phyloP scores from a whole-genome alignment of 352 stramenopile species.

The Phytopythium ostracodes region DNA sequence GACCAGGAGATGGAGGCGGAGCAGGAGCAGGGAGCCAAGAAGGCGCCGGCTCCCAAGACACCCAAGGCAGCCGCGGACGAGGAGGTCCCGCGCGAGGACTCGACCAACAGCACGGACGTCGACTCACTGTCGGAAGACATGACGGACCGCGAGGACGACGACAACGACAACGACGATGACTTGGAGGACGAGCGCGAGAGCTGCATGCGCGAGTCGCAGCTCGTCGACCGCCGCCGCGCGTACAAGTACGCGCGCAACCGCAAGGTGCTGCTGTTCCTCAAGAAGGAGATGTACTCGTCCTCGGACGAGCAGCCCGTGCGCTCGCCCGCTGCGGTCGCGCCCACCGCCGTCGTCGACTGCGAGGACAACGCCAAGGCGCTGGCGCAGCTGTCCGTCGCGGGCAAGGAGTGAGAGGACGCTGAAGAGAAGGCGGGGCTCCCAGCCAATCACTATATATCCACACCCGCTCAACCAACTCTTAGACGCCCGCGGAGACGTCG shows the following conservation, averaged over 20 bases:
- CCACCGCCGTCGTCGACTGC: conserved; percentile 25
- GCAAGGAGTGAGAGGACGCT: conserved; percentile 15
- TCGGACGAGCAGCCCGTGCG: conserved; percentile 7
- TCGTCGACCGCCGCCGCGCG: conserved; percentile 42
- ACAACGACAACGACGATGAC: conserved; percentile 1
- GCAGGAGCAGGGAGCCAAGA: conserved; percentile 13
- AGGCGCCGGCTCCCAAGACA: not conserved
- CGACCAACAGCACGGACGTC: conserved; percentile 29
- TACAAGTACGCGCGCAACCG: conserved; percentile 62
- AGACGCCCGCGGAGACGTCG: not conserved
- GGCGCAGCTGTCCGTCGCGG: conserved; percentile 13
- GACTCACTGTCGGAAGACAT: conserved; percentile 33
- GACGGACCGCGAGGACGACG: conserved; percentile 33
- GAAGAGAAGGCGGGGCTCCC: conserved; percentile 5
- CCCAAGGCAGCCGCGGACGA: conserved; percentile 12
- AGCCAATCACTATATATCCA: conserved; percentile 1
- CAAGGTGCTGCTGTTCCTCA: conserved; percentile 46
- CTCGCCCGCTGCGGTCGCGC: not conserved
- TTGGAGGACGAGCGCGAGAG: conserved; percentile 23
- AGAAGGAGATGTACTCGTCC: conserved; percentile 36
- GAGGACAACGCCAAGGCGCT: conserved; percentile 19
- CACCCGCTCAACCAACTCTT: not conserved
- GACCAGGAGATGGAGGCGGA: conserved; percentile 38
- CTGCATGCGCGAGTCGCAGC: conserved; percentile 30
- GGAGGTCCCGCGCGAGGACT: conserved; percentile 34